Evolutionary conservation across 2,329 filamentous ascomycete species (phyloP).

Genomic region (Ceratocystis lukuohia): DNA sequence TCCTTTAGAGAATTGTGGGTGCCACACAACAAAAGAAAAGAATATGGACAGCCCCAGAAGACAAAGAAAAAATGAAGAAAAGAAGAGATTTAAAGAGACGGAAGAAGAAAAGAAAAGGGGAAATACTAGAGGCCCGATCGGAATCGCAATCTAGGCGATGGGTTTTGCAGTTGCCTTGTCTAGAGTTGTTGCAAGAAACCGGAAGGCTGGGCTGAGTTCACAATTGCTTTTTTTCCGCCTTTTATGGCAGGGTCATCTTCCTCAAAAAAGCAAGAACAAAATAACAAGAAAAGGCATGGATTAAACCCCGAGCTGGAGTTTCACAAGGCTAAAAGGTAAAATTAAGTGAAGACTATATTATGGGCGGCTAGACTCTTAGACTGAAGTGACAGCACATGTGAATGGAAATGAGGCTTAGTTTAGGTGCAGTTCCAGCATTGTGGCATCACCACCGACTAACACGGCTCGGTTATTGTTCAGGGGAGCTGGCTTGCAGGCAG

Average conservation of each 20-base stretch:
- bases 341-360: too few relatives aligned
- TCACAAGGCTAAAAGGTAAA: background rate
- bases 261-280: background rate
- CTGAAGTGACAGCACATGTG: background rate
- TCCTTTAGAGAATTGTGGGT: background rate
- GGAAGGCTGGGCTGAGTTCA: background rate
- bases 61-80: background rate
- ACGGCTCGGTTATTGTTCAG: background rate
- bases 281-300: background rate
- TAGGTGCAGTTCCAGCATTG: background rate
- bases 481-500: background rate
- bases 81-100: background rate
- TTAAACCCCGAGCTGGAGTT: background rate
- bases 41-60: background rate
- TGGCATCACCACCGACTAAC: background rate
- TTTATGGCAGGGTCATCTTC: background rate
- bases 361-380: background rate
- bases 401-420: background rate
- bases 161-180: constrained; percentile 3
- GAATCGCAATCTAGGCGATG: background rate
- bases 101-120: background rate
- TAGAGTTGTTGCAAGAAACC: background rate
- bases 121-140: background rate
- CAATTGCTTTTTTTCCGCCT: constrained; percentile 3
- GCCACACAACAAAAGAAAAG: background rate